Conservation (phyloP, 2,329 filamentous ascomycete genomes). For the Clonostachys rosea region DNA sequence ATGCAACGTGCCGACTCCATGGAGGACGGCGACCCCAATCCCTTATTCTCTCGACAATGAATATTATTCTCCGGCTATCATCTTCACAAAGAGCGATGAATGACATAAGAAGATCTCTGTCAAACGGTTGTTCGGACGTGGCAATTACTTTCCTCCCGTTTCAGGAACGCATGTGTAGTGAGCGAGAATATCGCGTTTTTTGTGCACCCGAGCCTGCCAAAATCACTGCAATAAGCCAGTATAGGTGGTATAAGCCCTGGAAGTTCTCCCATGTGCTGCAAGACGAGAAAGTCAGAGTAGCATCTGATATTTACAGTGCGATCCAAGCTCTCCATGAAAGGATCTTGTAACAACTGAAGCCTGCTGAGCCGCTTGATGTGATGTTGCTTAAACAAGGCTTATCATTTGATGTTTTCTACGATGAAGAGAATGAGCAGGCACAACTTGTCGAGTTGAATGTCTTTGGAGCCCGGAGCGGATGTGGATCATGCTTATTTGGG, state of each 20-base stretch:
- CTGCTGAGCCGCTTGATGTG: constrained; percentile 9
- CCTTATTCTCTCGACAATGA: constrained; percentile 9
- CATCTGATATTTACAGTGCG: constrained; percentile 10
- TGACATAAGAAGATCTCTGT: constrained; percentile 5
- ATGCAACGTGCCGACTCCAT: constrained; percentile 15
- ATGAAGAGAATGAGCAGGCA: constrained; percentile 13
- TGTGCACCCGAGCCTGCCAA: constrained; percentile 23
- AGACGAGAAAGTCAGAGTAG: constrained; percentile 5
- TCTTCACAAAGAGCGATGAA: constrained; percentile 27
- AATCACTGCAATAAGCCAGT: constrained; percentile 33
- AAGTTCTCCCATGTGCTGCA: constrained; percentile 8
- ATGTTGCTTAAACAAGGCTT: constrained; percentile 30
- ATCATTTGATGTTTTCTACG: constrained; percentile 34
- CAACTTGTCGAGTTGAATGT: constrained; percentile 37
- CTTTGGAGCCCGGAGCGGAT: constrained; percentile 35
- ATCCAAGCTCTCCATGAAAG: constrained; percentile 11
- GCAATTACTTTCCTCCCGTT: constrained; percentile 33
- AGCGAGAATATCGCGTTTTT: constrained; percentile 35
- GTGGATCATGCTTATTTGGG: constrained; percentile 39
- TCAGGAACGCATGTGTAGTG: constrained; percentile 27
- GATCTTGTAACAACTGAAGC: constrained; percentile 17
- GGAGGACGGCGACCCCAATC: not conserved
- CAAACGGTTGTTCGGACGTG: constrained; percentile 8
- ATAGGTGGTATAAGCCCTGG: constrained; percentile 30
- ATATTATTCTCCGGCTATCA: constrained; percentile 28